A percentile compares a stretch with the other conserved stretches of the same genome.
Conservation (phyloP, 2,329 filamentous ascomycete genomes). For the Elsinoe ampelina region DNA sequence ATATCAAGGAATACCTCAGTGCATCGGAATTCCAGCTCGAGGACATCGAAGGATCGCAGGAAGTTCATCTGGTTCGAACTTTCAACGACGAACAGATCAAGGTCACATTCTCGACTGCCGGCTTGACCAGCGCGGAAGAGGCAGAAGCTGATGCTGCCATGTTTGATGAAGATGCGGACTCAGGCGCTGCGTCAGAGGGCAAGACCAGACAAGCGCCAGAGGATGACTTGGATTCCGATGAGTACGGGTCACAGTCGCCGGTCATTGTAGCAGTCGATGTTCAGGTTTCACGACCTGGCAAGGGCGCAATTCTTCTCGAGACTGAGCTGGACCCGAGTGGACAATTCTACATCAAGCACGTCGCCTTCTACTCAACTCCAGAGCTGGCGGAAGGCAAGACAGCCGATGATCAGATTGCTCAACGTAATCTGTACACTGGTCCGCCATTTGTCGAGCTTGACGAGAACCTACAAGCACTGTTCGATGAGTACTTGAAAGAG, state of each 20-base stretch:
- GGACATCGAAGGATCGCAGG: slow-evolving; percentile 76
- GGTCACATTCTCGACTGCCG: slow-evolving; percentile 74
- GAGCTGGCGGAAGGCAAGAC: slow-evolving; percentile 66
- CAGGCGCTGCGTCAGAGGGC: slow-evolving; percentile 47
- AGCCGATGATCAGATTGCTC: slow-evolving; percentile 59
- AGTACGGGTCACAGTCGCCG: slow-evolving; percentile 42
- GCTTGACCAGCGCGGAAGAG: slow-evolving; percentile 50
- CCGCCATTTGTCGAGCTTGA: slow-evolving; percentile 91
- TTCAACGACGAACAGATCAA: slow-evolving; percentile 83
- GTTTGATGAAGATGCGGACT: slow-evolving; percentile 36
- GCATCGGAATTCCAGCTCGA: slow-evolving; percentile 68
- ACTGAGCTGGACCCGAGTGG: slow-evolving; percentile 71
- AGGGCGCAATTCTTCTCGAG: slow-evolving; percentile 80
- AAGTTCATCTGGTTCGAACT: slow-evolving; percentile 72
- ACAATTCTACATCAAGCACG: slow-evolving; percentile 76
- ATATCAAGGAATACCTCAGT: slow-evolving; percentile 76
- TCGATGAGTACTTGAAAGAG: slow-evolving; percentile 93
- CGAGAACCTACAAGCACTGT: slow-evolving; percentile 83
- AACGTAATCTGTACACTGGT: slow-evolving; percentile 74
- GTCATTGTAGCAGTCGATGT: slow-evolving; percentile 66
- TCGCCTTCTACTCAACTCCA: slow-evolving; percentile 75
- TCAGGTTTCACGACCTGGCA: slow-evolving; percentile 76
- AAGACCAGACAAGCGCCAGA: slow-evolving; percentile 49
- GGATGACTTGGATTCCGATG: slow-evolving; percentile 48
- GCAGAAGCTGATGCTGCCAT: slow-evolving; percentile 23